A percentile compares a stretch with the other conserved stretches of the same genome.
Evolutionary conservation across 2,329 filamentous ascomycete species (phyloP).

Genomic region (Pseudogymnoascus verrucosus): DNA sequence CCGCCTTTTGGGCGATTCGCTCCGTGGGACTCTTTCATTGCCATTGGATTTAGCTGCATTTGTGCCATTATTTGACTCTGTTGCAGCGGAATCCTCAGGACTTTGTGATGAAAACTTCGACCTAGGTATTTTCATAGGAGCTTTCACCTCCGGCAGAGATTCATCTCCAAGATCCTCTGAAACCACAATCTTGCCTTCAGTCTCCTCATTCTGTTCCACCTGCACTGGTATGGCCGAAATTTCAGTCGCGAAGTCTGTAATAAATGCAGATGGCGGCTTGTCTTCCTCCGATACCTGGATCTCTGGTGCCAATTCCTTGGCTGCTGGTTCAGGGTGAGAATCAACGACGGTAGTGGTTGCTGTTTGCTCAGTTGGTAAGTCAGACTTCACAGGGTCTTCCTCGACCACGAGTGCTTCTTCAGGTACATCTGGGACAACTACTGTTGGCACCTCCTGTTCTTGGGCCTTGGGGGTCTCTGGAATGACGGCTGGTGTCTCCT

Average conservation of each 20-base stretch:
- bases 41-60: not conserved
- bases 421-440: not conserved
- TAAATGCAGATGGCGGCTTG: not conserved
- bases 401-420: not conserved
- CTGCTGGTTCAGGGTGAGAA: not conserved
- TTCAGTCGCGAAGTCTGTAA: not conserved
- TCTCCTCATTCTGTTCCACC: not conserved
- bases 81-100: conserved; percentile 10
- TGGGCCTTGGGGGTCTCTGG: not conserved
- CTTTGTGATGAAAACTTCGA: conserved; percentile 25
- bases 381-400: not conserved
- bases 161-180: not conserved
- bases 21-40: not conserved
- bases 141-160: conserved; percentile 8
- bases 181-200: not conserved
- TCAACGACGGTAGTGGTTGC: not conserved
- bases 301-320: not conserved
- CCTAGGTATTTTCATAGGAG: conserved; percentile 19
- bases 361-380: not conserved
- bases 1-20: conserved; percentile 18
- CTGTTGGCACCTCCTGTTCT: not conserved
- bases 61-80: not conserved
- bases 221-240: not conserved
- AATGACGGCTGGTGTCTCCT: not conserved
- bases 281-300: not conserved